Evolutionary conservation across 805 yeast species (phyloP), one percentile per base, ranked within the genome.

Genomic region (Schwanniomyces sp.): DNA sequence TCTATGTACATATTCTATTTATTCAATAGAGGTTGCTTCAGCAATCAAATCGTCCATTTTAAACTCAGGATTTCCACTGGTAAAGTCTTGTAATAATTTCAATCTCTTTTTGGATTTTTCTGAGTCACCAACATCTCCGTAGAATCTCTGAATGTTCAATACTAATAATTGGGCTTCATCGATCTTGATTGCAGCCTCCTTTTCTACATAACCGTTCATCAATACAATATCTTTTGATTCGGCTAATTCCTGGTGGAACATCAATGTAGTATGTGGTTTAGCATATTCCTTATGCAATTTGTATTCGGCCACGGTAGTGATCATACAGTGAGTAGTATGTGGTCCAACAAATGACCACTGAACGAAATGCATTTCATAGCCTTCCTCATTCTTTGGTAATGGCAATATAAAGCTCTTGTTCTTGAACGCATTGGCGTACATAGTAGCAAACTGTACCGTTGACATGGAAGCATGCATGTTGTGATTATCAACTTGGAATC

Each of bases 301-400:
- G 68, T 82, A 94, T 67, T 94, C 98, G 1, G 94, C 91, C 53
- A 94, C 76, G 0, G 97, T 84, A 1, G 99, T 94, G 57, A 94
- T 75, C 79, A 94, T 78, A 62, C 96, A 89, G 69, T 94, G 97
- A 1, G 88, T 75, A 2, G 97, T 91, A 37, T 82, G 57, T 12
- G 88, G 85, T 0, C 92, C 96, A 11, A 86, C 91, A 63, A 90
- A 88, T 16, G 82, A 76, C 99, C 99, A 94, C 69, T 94, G 98
- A 18, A 91, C 82, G 63, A 86, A 90, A 62, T 94, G 97, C 69
- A 94, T 77, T 68, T 94, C 99, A 59, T 74, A 69, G 49, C 83
- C 84, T 24, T 69, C 70, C 10, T 54, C 60, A 24, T 52, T 49
- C 55, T 85, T 81, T 5, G 97, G 96, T 46, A 94, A 69, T 0